Base-by-base conservation (phyloP, 1,284 basidiomycete species). In the Leccinum fuscescens region DNA sequence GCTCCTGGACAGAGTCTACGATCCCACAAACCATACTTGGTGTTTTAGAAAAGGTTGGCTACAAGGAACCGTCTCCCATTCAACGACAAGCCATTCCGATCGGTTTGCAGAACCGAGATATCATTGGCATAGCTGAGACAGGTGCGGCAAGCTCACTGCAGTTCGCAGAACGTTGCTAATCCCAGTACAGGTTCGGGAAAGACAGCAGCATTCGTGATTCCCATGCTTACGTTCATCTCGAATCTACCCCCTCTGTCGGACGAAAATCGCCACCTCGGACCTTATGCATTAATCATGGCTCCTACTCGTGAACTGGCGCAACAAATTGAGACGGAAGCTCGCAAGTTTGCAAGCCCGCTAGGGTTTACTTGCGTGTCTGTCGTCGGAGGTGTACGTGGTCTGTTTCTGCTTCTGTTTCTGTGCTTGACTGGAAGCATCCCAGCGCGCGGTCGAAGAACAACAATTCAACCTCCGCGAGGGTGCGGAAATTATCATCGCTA, bases 21-120 rank as follows among this genome's bases (percentile, higher is more conserved):
- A 98, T 99, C 54, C 96, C 96, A 1, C 71, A 80, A 56, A 67
- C 81, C 5, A 91, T 99, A 50, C 78, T 97, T 53, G 88, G 88
- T 55, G 88, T 94, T 55, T 92, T 99, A 62, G 93, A 92, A 50
- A 80, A 85, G 69, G 89, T 98, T 71, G 96, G 97, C 0, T 99
- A 99, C 82, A 95, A 92, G 69, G 96, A 98, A 62, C 96, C 96
- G 1, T 94, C 92, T 31, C 89, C 96, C 2, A 98, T 99, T 73
- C 96, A 99, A 76, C 84, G 96, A 49, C 96, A 99, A 75, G 96
- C 97, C 6, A 98, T 99, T 63, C 96, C 96, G 8, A 98, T 99
- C 64, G 96, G 96, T 50, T 76, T 99, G 65, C 92, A 96, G 73
- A 96, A 96, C 71, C 84, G 96, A 55, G 96, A 99, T 74, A 87